Percentiles rank a stretch among this genome's conserved stretches.
These are phyloP conservation scores for Suillus placidus DNA, from an alignment of 768 basidiomycete species.

Conservation along the genomic window DNA sequence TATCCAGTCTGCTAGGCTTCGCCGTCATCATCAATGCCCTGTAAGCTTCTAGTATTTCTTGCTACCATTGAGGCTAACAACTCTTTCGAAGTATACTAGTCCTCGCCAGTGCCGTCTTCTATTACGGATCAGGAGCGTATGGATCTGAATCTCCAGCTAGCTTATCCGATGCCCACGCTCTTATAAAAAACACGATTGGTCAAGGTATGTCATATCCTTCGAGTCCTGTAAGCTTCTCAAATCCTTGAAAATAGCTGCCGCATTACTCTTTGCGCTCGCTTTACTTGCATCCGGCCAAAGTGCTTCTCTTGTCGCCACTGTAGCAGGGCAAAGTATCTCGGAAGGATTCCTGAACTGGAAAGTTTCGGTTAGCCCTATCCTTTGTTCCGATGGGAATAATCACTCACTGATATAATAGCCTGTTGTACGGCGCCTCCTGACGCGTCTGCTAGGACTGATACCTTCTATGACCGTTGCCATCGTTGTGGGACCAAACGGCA, in stretches of 20 bases:
- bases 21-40: slow-evolving; percentile 88
- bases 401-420: slow-evolving; percentile 49
- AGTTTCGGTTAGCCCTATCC: slow-evolving; percentile 56
- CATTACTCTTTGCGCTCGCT: slow-evolving; percentile 86
- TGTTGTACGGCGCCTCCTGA: slow-evolving; percentile 75
- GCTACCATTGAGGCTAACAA: slow-evolving; percentile 5
- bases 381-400: slow-evolving; percentile 26
- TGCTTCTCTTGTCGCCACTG: slow-evolving; percentile 85
- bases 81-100: slow-evolving; percentile 65
- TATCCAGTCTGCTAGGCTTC: slow-evolving; percentile 72
- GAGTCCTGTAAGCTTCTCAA: neutral
- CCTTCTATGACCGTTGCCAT: slow-evolving; percentile 82
- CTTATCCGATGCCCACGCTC: slow-evolving; percentile 80
- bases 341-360: slow-evolving; percentile 91
- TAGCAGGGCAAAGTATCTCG: slow-evolving; percentile 87
- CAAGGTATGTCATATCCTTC: slow-evolving; percentile 46
- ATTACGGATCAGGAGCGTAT: slow-evolving; percentile 47
- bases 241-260: slow-evolving; percentile 57
- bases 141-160: slow-evolving; percentile 58
- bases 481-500: slow-evolving; percentile 66
- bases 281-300: slow-evolving; percentile 87
- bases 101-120: slow-evolving; percentile 82
- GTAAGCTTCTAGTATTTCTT: slow-evolving; percentile 40
- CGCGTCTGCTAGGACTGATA: slow-evolving; percentile 78
- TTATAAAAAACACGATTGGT: slow-evolving; percentile 71